These are phyloP conservation scores for Gossypium anomalum DNA, from an alignment of 345 rosid species.

Conservation along the genomic window DNA sequence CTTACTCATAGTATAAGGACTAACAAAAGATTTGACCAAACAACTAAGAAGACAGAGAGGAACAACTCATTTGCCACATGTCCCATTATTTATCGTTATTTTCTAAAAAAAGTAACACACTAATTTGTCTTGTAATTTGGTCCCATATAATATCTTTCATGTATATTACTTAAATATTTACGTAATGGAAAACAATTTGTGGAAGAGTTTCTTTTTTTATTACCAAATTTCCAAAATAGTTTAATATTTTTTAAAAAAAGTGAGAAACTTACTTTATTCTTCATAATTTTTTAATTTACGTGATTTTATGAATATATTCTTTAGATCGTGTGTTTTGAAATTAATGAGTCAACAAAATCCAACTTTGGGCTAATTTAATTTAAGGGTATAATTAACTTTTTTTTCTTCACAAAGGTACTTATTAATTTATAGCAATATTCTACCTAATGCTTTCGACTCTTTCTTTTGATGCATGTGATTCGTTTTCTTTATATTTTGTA, in stretches of 20 bases:
- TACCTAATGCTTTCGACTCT: not conserved
- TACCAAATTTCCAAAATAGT: not conserved
- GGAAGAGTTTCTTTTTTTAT: not conserved
- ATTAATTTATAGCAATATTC: not conserved
- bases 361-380: not conserved
- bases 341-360: not conserved
- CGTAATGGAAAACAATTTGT: not conserved
- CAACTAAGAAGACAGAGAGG: not conserved
- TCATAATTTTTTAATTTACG: not conserved
- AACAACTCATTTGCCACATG: not conserved
- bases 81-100: not conserved
- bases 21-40: too few relatives aligned
- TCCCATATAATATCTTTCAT: not conserved
- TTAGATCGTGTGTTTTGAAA: not conserved
- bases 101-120: too few relatives aligned
- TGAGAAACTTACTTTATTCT: not conserved
- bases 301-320: slow-evolving; percentile 1
- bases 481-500: not conserved
- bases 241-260: not conserved
- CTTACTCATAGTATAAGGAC: too few relatives aligned
- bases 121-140: not conserved
- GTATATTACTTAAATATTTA: not conserved
- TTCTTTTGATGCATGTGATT: not conserved
- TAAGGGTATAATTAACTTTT: not conserved
- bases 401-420: not conserved